Percentiles rank a stretch among this genome's conserved stretches.
phyloP scores from a whole-genome alignment of 2,329 filamentous ascomycete genomes.

The Cladosporium sp. region DNA sequence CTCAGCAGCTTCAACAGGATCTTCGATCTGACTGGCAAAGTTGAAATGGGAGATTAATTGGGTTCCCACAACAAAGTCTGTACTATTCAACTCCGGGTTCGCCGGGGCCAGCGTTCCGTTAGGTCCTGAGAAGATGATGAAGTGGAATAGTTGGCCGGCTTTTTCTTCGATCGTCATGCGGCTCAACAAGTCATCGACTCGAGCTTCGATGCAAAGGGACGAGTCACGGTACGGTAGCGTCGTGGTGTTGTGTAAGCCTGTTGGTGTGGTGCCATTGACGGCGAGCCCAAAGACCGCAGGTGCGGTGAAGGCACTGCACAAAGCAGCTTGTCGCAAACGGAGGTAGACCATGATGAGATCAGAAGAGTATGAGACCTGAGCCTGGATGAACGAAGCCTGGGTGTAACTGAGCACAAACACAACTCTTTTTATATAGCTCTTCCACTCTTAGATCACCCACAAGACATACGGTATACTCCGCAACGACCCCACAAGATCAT shows the following conservation, averaged over 20 bases:
- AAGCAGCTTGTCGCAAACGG: neutral
- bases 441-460: neutral
- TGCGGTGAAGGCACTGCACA: neutral
- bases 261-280: neutral
- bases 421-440: neutral
- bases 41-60: slow-evolving; percentile 52
- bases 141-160: slow-evolving; percentile 53
- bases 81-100: slow-evolving; percentile 29
- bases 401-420: neutral
- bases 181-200: slow-evolving; percentile 49
- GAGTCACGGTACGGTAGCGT: slow-evolving; percentile 41
- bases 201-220: slow-evolving; percentile 47
- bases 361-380: neutral
- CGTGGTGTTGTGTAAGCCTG: neutral
- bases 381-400: too few relatives aligned
- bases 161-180: slow-evolving; percentile 55
- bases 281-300: neutral
- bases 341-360: neutral
- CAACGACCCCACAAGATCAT: neutral
- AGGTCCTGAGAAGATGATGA: slow-evolving; percentile 37
- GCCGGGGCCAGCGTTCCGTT: slow-evolving; percentile 38
- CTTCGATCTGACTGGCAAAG: slow-evolving; percentile 47
- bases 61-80: slow-evolving; percentile 40
- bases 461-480: neutral
- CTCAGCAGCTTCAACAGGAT: slow-evolving; percentile 39